Base-by-base conservation (phyloP, 176 grass and related monocot genomes). In the Stipa capillata region DNA sequence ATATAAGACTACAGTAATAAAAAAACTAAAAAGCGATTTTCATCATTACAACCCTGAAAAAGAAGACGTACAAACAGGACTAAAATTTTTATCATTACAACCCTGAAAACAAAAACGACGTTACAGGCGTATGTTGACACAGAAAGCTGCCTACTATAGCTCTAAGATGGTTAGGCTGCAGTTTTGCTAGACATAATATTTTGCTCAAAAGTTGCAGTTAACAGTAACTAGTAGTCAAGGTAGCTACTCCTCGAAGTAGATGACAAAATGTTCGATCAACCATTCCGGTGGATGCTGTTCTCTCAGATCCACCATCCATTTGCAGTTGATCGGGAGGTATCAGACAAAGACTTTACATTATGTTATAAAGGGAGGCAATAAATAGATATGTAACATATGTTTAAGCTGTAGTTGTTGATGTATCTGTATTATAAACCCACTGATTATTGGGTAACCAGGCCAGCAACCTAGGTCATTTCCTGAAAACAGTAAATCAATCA, bases 401-500 rank as follows among this genome's bases (percentile, higher is more conserved):
- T 35, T 72, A 77, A 62, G 27, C 65, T 65, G 80, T 65, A 63
- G 47, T 83, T 83, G 71, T 58, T 78, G 43, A 67, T 56, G 20
- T 55, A 16, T 57, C 61, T 65, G 18, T 68, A 80, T 37, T 80
- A 35, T 76, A 71, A 69, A 72, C 74, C 54, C 18, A 17, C 32
- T 51, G 34, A 69, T 63, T 62, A 36, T 5, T 33, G 15, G 18
- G 42, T 48, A 80, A 69, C 53, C 61, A 80, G 69, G 40, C 55
- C 50, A 80, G 69, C 52, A 59, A 53, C 43, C 69, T 36, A 71
- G 77, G 62, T 53, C 53, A 70, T 76, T 70, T 81, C 82, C 77
- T 89, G 77, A 58, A 84, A 84, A 53, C 16, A 80, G 59, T 62
- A 73, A 80, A 76, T n/a, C 53, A 70, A 71, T 81, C 53, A 81